phyloP scores from a whole-genome alignment of 2,329 filamentous ascomycete genomes.

The Xylariales sp. region DNA sequence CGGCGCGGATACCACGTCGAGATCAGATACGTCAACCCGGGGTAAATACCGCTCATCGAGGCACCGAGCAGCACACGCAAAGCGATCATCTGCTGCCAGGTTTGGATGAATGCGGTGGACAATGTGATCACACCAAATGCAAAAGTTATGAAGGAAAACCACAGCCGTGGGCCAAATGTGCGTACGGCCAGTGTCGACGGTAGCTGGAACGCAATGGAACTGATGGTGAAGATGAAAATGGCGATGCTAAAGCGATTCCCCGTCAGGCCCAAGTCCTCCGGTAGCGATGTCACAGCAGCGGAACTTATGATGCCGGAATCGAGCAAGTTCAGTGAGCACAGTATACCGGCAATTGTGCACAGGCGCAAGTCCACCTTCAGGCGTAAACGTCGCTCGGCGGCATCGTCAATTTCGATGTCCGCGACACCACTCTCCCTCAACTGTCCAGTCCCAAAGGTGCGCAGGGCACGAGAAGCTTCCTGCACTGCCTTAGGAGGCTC shows the following conservation, averaged over 20 bases:
- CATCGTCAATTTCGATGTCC: constrained; percentile 30
- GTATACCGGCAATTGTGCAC: constrained; percentile 76
- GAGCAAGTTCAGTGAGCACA: constrained; percentile 76
- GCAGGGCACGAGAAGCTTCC: constrained; percentile 32
- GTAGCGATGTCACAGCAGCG: constrained; percentile 76
- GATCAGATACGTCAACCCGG: constrained; percentile 63
- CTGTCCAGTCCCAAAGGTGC: constrained; percentile 35
- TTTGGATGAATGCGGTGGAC: constrained; percentile 74
- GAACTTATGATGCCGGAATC: constrained; percentile 77
- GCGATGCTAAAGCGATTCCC: constrained; percentile 75
- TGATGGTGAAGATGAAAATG: constrained; percentile 79
- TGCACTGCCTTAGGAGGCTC: constrained; percentile 25
- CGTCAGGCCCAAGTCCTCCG: constrained; percentile 70
- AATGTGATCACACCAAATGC: constrained; percentile 71
- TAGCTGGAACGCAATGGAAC: constrained; percentile 74
- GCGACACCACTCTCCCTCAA: constrained; percentile 18
- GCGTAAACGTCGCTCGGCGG: constrained; percentile 54
- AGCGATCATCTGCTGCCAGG: constrained; percentile 77
- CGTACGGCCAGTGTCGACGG: constrained; percentile 75
- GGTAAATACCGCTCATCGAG: constrained; percentile 66
- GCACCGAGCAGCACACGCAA: constrained; percentile 74
- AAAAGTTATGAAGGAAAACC: constrained; percentile 75
- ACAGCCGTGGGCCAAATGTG: constrained; percentile 70
- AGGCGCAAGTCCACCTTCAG: constrained; percentile 74
- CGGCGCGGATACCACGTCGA: constrained; percentile 71